A percentile compares a stretch with the other conserved stretches of the same genome.
phyloP scores from a whole-genome alignment of 768 basidiomycete species.

The Naematelia aurantialba region DNA sequence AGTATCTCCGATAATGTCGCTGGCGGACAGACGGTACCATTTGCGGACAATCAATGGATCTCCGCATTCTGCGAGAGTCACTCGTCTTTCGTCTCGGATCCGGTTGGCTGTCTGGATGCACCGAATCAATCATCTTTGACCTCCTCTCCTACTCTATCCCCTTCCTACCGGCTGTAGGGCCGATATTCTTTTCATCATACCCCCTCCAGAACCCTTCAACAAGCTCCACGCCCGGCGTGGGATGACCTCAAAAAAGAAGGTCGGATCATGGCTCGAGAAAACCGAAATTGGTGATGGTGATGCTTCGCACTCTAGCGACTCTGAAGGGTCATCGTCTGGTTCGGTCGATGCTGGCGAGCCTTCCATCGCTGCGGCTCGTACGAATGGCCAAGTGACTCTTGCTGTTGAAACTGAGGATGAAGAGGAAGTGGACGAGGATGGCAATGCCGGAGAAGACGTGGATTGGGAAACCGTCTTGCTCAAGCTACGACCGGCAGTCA shows the following conservation, averaged over 20 bases:
- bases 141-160: background rate
- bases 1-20: background rate
- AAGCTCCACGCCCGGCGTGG: slow-evolving; percentile 36
- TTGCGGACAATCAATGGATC: background rate
- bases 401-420: slow-evolving; percentile 22
- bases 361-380: background rate
- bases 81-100: background rate
- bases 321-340: slow-evolving; percentile 13
- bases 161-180: background rate
- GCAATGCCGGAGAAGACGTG: slow-evolving; percentile 17
- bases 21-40: background rate
- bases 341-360: slow-evolving; percentile 10
- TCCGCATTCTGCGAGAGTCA: background rate
- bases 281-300: slow-evolving; percentile 14
- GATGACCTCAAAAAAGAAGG: slow-evolving; percentile 37
- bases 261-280: slow-evolving; percentile 43
- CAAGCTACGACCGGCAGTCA: slow-evolving; percentile 20
- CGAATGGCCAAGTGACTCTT: slow-evolving; percentile 5
- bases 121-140: background rate
- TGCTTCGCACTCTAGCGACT: slow-evolving; percentile 34
- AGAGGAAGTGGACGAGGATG: slow-evolving; percentile 10
- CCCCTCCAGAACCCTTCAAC: slow-evolving; percentile 25
- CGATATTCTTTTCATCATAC: slow-evolving; percentile 22
- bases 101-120: background rate
- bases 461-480: slow-evolving; percentile 35